These are phyloP conservation scores for Rhizopogon sp. DNA, from an alignment of 768 basidiomycete species.

Conservation along the genomic window DNA sequence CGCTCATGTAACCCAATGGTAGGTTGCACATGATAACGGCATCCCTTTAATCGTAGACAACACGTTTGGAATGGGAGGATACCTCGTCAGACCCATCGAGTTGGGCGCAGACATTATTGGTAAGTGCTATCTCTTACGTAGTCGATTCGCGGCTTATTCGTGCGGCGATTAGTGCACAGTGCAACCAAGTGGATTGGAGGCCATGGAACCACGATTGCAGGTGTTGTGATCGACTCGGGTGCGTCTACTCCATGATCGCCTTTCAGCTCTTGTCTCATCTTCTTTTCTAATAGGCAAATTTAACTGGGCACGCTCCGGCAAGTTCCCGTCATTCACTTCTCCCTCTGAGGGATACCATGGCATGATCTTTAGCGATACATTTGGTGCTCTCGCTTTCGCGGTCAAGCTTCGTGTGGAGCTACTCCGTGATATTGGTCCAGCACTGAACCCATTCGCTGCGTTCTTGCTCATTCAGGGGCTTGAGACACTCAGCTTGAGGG, in stretches of 20 bases:
- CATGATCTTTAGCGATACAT: slow-evolving; percentile 42
- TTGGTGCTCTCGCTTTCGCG: slow-evolving; percentile 47
- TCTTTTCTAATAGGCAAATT: slow-evolving; percentile 40
- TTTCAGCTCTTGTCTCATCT: background rate
- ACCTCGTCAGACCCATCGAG: slow-evolving; percentile 48
- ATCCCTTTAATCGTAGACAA: slow-evolving; percentile 66
- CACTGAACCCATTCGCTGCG: slow-evolving; percentile 51
- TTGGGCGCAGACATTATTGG: slow-evolving; percentile 54
- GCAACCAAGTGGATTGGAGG: slow-evolving; percentile 69
- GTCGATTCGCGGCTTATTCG: background rate
- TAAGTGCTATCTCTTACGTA: slow-evolving; percentile 10
- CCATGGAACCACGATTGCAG: slow-evolving; percentile 64
- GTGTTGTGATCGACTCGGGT: slow-evolving; percentile 58
- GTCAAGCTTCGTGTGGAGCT: slow-evolving; percentile 48
- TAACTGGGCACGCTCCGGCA: slow-evolving; percentile 47
- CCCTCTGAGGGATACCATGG: slow-evolving; percentile 58
- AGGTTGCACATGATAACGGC: slow-evolving; percentile 56
- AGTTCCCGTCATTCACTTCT: slow-evolving; percentile 52
- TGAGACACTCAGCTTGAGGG: slow-evolving; percentile 58
- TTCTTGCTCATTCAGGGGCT: slow-evolving; percentile 58
- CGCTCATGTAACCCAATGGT: background rate
- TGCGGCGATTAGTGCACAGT: slow-evolving; percentile 36
- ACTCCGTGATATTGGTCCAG: slow-evolving; percentile 48
- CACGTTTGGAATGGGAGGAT: slow-evolving; percentile 60
- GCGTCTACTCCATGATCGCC: slow-evolving; percentile 11